Evolutionary conservation across 176 grass and related monocot genomes (phyloP), one percentile per base, ranked within the genome.

Genomic region (Canna indica): DNA sequence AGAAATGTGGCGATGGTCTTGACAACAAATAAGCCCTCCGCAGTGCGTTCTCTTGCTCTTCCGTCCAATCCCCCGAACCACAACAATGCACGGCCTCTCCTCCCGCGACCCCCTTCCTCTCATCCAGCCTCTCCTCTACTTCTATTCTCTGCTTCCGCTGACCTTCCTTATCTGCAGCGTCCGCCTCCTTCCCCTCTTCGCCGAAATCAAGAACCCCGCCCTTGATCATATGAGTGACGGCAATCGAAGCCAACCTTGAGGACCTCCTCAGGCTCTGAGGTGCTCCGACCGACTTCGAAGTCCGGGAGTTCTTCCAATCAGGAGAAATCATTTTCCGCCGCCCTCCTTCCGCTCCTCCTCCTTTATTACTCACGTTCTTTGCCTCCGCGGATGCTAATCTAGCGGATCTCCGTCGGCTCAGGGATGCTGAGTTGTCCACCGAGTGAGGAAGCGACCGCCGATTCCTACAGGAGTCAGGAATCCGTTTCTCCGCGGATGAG

Each of bases 1-100:
- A 96, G 75, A 96, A 96, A 91, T 89, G 86, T 29, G 88, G 92
- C 8, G 92, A 91, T 61, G 92, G 92, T 58, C 79, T 81, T 36
- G 83, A 85, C 65, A 29, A 68, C 57, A 96, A 85, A 65, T 81
- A 96, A 41, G 88, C 88, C 75, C 77, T 78, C 46, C 46, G 79
- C 79, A 96, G 71, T 41, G 84, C 80, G 24, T 68, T 69, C 30
- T 91, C 88, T 73, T 91, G 86, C 61, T 87, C 88, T 85, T 74
- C 71, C 75, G 85, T 91, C 88, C 92, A 96, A 38, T 78, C 77
- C 73, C 82, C 62, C 34, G 59, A 69, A 70, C 47, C 62, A 78
- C 45, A 78, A 59, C 26, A 59, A 2, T 74, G 64, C 62, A 62
- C 72, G 14, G 42, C 48, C 68, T 69, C 76, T 64, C 36, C 74